phyloP scores from a whole-genome alignment of 148 eudicot genomes.

The Diospyros kaki region DNA sequence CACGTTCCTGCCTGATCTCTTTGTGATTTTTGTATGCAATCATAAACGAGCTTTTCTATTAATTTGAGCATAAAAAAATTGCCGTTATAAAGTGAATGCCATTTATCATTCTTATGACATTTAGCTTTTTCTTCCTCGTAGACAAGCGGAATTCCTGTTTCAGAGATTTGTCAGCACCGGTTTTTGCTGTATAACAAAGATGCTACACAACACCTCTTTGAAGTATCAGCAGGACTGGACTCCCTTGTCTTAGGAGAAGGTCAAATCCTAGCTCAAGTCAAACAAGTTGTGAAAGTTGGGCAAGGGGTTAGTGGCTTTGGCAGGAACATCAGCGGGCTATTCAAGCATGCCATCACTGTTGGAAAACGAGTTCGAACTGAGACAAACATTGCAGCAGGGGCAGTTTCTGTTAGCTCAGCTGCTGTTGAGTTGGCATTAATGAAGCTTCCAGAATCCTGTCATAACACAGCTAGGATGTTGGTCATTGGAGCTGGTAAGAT shows the following conservation, averaged over 20 bases:
- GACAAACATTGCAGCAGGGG: slow-evolving; percentile 91
- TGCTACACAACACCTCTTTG: slow-evolving; percentile 90
- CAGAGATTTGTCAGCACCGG: slow-evolving; percentile 80
- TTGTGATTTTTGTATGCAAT: not conserved
- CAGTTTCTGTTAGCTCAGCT: slow-evolving; percentile 96
- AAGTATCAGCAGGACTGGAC: slow-evolving; percentile 96
- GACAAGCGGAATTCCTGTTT: slow-evolving; percentile 85
- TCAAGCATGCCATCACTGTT: slow-evolving; percentile 88
- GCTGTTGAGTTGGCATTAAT: slow-evolving; percentile 89
- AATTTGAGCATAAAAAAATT: not conserved
- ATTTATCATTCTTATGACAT: slow-evolving; percentile 8
- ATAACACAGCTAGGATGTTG: slow-evolving; percentile 67
- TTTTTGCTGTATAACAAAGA: slow-evolving; percentile 77
- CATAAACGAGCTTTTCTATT: not conserved
- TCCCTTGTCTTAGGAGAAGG: slow-evolving; percentile 95
- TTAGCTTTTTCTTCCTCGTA: slow-evolving; percentile 23
- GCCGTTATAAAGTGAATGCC: not conserved
- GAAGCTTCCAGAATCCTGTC: slow-evolving; percentile 75
- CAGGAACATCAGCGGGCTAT: slow-evolving; percentile 87
- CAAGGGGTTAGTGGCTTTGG: slow-evolving; percentile 93
- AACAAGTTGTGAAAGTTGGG: slow-evolving; percentile 91
- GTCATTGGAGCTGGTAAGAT: slow-evolving; percentile 95
- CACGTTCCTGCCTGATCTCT: not conserved
- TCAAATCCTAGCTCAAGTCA: slow-evolving; percentile 94
- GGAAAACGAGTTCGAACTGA: slow-evolving; percentile 86